These are phyloP conservation scores for Hypomontagnella submonticulosa DNA, from an alignment of 495 filamentous ascomycete genomes.

Conservation along the genomic window DNA sequence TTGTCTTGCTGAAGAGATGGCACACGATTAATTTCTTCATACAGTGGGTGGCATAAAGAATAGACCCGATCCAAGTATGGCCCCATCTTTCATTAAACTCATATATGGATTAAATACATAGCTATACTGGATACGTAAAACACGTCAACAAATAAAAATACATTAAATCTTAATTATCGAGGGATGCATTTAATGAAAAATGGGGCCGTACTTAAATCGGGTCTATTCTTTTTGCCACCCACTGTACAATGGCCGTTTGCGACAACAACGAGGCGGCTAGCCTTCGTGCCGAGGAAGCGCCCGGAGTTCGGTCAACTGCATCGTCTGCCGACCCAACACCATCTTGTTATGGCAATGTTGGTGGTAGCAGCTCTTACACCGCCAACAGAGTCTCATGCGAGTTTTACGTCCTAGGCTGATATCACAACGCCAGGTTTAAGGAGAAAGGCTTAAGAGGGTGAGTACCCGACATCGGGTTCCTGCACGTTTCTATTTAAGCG, in stretches of 20 bases:
- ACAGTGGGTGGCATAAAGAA: too few species aligned
- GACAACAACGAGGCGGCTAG: constrained; percentile 14
- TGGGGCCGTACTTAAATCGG: too few species aligned
- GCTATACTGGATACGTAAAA: too few species aligned
- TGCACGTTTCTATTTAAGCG: constrained; percentile 20
- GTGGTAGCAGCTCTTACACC: neutral
- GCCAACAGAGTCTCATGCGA: neutral
- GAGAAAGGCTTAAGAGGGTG: neutral
- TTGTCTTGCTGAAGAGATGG: neutral
- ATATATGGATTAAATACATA: too few species aligned
- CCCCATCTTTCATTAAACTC: too few species aligned
- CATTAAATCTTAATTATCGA: too few species aligned
- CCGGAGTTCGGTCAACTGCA: constrained; percentile 41
- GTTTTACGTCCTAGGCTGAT: constrained; percentile 13
- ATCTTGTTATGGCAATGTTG: constrained; percentile 16
- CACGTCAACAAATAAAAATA: too few species aligned
- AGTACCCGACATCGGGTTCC: constrained; percentile 7
- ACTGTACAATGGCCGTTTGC: neutral
- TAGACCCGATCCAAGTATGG: too few species aligned
- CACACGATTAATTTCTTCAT: neutral
- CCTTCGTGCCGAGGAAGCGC: constrained; percentile 16
- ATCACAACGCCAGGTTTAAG: constrained; percentile 1
- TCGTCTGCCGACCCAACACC: constrained; percentile 8
- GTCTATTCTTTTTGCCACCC: too few species aligned
- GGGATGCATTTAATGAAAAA: too few species aligned